Conservation (phyloP, 2,329 filamentous ascomycete genomes). For the Penicillium sclerotiorum region DNA sequence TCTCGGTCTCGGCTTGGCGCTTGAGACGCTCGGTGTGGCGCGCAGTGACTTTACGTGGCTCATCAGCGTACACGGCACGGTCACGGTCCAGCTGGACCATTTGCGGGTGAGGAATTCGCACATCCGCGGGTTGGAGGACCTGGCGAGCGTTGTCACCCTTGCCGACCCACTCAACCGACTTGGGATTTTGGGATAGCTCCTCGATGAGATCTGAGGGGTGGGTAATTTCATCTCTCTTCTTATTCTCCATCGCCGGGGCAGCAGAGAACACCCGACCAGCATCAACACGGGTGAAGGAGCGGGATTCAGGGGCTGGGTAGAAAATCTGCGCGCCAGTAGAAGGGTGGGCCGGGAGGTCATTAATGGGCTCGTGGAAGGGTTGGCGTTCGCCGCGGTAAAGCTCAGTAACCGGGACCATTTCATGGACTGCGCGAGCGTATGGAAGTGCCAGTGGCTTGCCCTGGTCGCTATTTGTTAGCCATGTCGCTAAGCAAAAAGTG, state of each 20-base stretch:
- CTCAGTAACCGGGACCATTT: slow-evolving; percentile 76
- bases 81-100: slow-evolving; percentile 55
- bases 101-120: slow-evolving; percentile 66
- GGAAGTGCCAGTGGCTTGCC: slow-evolving; percentile 74
- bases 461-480: slow-evolving; percentile 50
- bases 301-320: slow-evolving; percentile 65
- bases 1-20: slow-evolving; percentile 41
- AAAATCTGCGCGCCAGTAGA: slow-evolving; percentile 60
- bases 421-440: slow-evolving; percentile 74
- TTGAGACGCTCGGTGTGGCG: slow-evolving; percentile 50
- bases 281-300: slow-evolving; percentile 66
- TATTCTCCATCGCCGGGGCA: slow-evolving; percentile 41
- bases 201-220: slow-evolving; percentile 36
- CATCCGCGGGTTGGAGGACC: slow-evolving; percentile 62
- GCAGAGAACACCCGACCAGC: slow-evolving; percentile 63
- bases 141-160: slow-evolving; percentile 48
- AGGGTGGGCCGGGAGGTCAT: slow-evolving; percentile 64
- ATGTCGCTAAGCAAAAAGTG: slow-evolving; percentile 20
- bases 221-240: slow-evolving; percentile 22
- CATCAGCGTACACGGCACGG: slow-evolving; percentile 37
- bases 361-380: slow-evolving; percentile 61
- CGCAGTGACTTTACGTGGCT: slow-evolving; percentile 34
- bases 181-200: slow-evolving; percentile 35
- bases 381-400: slow-evolving; percentile 43
- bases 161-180: slow-evolving; percentile 45